A percentile compares a stretch with the other conserved stretches of the same genome.
Conservation (phyloP, 2,329 filamentous ascomycete species). For the Plectosphaerella sp. region DNA sequence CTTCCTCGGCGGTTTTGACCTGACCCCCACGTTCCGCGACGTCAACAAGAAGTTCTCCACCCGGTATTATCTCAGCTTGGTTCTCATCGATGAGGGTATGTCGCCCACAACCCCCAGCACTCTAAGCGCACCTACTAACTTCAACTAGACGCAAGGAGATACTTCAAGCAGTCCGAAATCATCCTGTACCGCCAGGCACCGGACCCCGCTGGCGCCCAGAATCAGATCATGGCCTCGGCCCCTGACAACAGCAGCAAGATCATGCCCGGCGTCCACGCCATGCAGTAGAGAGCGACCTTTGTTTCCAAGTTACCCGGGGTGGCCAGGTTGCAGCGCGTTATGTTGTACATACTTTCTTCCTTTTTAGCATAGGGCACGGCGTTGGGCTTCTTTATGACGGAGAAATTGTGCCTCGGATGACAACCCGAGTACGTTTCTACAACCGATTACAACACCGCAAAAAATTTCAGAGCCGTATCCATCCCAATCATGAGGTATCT, state of each 20-base stretch:
- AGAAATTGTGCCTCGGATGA: too few relatives aligned
- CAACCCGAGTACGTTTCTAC: slow-evolving; percentile 6
- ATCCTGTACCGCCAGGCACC: slow-evolving; percentile 84
- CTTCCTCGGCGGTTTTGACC: slow-evolving; percentile 94
- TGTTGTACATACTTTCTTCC: neutral
- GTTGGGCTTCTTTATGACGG: slow-evolving; percentile 21
- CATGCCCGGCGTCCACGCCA: slow-evolving; percentile 24
- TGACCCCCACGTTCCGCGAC: slow-evolving; percentile 97
- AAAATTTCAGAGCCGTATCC: slow-evolving; percentile 15
- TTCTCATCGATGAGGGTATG: slow-evolving; percentile 89
- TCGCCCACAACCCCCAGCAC: neutral
- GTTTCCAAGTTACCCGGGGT: neutral
- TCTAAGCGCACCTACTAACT: slow-evolving; percentile 12
- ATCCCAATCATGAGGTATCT: slow-evolving; percentile 9
- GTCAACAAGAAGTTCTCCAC: slow-evolving; percentile 99
- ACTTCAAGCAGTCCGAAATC: slow-evolving; percentile 99
- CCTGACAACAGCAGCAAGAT: slow-evolving; percentile 42
- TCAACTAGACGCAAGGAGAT: slow-evolving; percentile 79
- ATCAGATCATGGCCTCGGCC: slow-evolving; percentile 30
- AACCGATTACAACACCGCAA: slow-evolving; percentile 16
- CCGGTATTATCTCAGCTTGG: slow-evolving; percentile 92
- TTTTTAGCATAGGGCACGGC: slow-evolving; percentile 36
- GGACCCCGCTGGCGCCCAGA: slow-evolving; percentile 42
- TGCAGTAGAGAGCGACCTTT: slow-evolving; percentile 5
- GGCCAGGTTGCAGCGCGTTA: too few relatives aligned